Evolutionary conservation across 2,329 filamentous ascomycete genomes (phyloP).

Genomic region (Rutstroemia sp.): DNA sequence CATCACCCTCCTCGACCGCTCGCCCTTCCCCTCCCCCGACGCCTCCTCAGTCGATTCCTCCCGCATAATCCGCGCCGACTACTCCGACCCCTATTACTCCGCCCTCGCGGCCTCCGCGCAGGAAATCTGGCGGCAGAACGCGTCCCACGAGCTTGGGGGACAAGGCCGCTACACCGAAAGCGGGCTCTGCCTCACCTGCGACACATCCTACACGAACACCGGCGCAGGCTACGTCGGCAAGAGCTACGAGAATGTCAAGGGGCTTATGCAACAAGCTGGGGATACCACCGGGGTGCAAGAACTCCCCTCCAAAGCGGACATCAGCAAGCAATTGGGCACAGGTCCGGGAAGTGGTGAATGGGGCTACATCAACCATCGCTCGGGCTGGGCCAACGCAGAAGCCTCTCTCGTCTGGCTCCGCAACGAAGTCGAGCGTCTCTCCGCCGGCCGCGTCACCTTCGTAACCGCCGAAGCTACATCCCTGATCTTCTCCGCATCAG

Average conservation of each 20-base stretch:
- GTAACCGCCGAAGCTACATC: slow-evolving; percentile 36
- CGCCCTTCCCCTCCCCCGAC: slow-evolving; percentile 51
- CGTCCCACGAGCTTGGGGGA: slow-evolving; percentile 43
- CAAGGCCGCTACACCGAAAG: slow-evolving; percentile 63
- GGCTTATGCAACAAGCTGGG: slow-evolving; percentile 28
- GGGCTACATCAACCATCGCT: slow-evolving; percentile 66
- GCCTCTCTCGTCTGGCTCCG: slow-evolving; percentile 58
- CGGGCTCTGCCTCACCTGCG: slow-evolving; percentile 59
- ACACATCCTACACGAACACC: slow-evolving; percentile 30
- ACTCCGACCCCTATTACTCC: slow-evolving; percentile 72
- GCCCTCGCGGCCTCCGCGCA: slow-evolving; percentile 65
- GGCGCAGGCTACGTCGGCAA: slow-evolving; percentile 46
- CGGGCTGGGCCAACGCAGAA: slow-evolving; percentile 77
- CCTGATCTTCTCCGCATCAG: slow-evolving; percentile 16
- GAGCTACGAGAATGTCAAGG: slow-evolving; percentile 53
- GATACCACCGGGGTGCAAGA: slow-evolving; percentile 27
- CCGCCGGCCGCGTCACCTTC: slow-evolving; percentile 39
- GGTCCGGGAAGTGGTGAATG: slow-evolving; percentile 49
- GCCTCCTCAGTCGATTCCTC: slow-evolving; percentile 55
- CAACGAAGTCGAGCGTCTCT: slow-evolving; percentile 14
- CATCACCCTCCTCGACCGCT: slow-evolving; percentile 55
- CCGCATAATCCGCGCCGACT: slow-evolving; percentile 65
- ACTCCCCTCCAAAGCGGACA: slow-evolving; percentile 37
- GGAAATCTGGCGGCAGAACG: slow-evolving; percentile 56
- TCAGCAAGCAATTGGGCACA: slow-evolving; percentile 39